Base-by-base conservation (phyloP, 805 yeast genomes). In the Candida suzukii region DNA sequence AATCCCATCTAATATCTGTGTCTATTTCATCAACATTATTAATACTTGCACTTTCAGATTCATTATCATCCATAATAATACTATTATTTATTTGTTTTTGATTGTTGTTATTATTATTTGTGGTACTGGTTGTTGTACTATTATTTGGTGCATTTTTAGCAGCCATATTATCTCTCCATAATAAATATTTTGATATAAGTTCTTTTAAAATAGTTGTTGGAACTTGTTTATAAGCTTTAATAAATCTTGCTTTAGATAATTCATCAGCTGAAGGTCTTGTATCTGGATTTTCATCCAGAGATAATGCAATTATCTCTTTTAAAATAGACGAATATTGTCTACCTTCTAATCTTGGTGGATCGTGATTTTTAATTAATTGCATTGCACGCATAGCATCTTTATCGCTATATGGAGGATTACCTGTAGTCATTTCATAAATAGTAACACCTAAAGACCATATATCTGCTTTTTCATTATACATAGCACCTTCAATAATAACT, bases 371-470 rank as follows among this genome's bases (percentile, higher is more conserved):
- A 38, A 93, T 88, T 61, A 93, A 67, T 56, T 88, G 90, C 88
- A 93, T 85, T 2, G 97, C 99, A 64, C 96, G 74, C 67, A 84
- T 70, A 0, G 96, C 96, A 54, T 91, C 99, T 50, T 86, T 85
- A 46, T 93, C 97, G 53, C 96, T 81, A 56, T 90, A 90, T 0
- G 99, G 99, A 5, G 99, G 99, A 52, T 87, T 88, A 0, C 99
- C 98, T 0, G 98, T 90, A 10, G 95, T 95, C 48, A 91, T 82
- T 61, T 93, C 99, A 63, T 80, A 93, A 9, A 88, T 70, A 0
- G 99, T 91, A 46, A 93, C 87, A 14, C 99, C 99, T 37, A 91
- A 61, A 0, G 98, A 90, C 99, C 99, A 93, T 8, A 93, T 86
- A 61, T 93, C 99, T 1, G 95, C 99, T 62, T 83, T 90, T 35